Conservation (phyloP, 768 basidiomycete genomes). For the Rhizopogon roseolus region DNA sequence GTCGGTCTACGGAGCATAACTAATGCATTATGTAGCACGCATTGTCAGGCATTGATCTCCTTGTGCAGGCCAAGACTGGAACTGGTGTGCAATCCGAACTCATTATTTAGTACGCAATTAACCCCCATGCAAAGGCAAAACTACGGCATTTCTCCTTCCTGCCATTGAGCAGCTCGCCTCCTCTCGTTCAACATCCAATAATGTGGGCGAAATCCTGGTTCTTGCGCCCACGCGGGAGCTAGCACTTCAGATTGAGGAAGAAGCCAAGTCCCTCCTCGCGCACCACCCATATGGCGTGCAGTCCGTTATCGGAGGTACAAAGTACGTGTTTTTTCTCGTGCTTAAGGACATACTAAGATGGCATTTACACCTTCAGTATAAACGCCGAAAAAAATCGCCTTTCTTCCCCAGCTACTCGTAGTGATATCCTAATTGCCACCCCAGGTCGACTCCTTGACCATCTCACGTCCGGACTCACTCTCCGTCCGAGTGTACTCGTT, state of each 20-base stretch:
- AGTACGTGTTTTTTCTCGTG: slow-evolving; percentile 21
- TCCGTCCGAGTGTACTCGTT: slow-evolving; percentile 30
- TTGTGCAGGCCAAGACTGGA: slow-evolving; percentile 55
- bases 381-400: slow-evolving; percentile 22
- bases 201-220: slow-evolving; percentile 40
- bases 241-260: slow-evolving; percentile 61
- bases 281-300: slow-evolving; percentile 40
- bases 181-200: slow-evolving; percentile 29
- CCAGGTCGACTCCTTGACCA: slow-evolving; percentile 76
- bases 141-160: slow-evolving; percentile 72
- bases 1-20: background rate
- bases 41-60: slow-evolving; percentile 38
- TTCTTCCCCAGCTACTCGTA: slow-evolving; percentile 15
- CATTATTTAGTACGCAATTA: background rate
- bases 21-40: slow-evolving; percentile 25
- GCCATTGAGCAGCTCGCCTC: slow-evolving; percentile 58
- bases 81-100: slow-evolving; percentile 40
- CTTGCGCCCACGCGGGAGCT: slow-evolving; percentile 73
- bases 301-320: slow-evolving; percentile 54
- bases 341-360: slow-evolving; percentile 2
- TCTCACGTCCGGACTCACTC: slow-evolving; percentile 26
- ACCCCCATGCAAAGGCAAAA: slow-evolving; percentile 43
- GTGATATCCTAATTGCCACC: slow-evolving; percentile 65
- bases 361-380: slow-evolving; percentile 13
- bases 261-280: slow-evolving; percentile 45